Base-by-base conservation (phyloP, 495 filamentous ascomycete species). In the Evansstolkia leycettana region DNA sequence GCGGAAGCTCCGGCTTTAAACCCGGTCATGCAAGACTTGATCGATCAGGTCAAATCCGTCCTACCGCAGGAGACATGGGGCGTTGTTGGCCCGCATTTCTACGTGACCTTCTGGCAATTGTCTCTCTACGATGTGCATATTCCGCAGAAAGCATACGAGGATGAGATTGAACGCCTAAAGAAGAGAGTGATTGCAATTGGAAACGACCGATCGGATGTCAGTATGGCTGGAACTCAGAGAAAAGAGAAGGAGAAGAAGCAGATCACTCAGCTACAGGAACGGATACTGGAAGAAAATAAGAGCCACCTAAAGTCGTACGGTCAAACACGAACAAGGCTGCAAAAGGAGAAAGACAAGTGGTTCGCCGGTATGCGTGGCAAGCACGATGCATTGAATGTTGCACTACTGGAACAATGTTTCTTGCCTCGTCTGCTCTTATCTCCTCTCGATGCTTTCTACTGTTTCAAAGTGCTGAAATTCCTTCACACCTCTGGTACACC, bases 61-160 rank as follows among this genome's bases (percentile, higher is more conserved):
- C 45, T 88, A n/a, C 72, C 84, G 2, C 44, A 65, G 7, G 65
- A 74, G 14, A 70, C 71, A 1, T 85, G 79, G 71, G 65, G 73
- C 13, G 63, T 69, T 7, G 59, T 94, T 28, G 87, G 74, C 30
- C 62, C 80, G 1, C 67, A 76, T 20, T 92, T 94, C 52, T 94
- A 85, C 50, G 76, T 84, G 18, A 82, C 83, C 2, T 99, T 99
- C 64, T 99, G 92, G 92, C 78, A 86, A 31, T 68, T 94, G 11
- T 75, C 83, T 15, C 72, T 87, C 10, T 74, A 79, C 16, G 90
- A 96, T 52, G 62, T 99, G 19, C 66, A 74, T 25, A 71, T 83
- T 27, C 81, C 82, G 1, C 67, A 73, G 35, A 67, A 72, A 28
- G 80, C 75, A 34, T 96, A 96, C 52, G 64, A 78, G 7, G 65